A percentile compares a stretch with the other conserved stretches of the same genome.
These are phyloP conservation scores for Pyrrhoderma lamaoense DNA, from an alignment of 1,284 basidiomycete genomes.

Conservation along the genomic window DNA sequence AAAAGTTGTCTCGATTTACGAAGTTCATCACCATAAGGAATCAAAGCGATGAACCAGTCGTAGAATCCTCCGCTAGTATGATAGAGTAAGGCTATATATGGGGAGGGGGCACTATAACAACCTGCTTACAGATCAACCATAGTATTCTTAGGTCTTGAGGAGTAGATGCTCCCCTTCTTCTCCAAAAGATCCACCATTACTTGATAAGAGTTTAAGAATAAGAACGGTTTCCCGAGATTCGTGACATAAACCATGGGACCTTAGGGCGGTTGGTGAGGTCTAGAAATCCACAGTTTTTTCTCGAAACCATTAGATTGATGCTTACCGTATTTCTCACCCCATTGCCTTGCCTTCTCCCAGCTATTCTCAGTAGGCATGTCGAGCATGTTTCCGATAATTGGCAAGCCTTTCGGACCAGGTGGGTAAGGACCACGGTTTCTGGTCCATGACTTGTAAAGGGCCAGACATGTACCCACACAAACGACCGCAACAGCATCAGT, in stretches of 20 bases:
- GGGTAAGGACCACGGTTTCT: slow-evolving; percentile 6
- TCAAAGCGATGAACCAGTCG: slow-evolving; percentile 11
- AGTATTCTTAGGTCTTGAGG: slow-evolving; percentile 19
- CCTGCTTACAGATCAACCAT: slow-evolving; percentile 10
- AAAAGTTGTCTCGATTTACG: slow-evolving; percentile 22
- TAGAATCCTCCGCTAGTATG: slow-evolving; percentile 8
- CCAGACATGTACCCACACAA: background rate
- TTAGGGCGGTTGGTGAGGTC: too few species aligned
- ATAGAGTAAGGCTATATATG: too few species aligned
- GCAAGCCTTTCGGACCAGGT: slow-evolving; percentile 20
- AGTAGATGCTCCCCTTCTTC: slow-evolving; percentile 21
- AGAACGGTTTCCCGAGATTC: slow-evolving; percentile 19
- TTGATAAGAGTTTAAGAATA: slow-evolving; percentile 22
- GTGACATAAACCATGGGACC: slow-evolving; percentile 21
- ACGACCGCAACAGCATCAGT: background rate
- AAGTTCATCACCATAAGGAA: slow-evolving; percentile 24
- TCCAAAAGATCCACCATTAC: slow-evolving; percentile 22
- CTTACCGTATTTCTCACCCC: slow-evolving; percentile 20
- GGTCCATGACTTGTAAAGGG: background rate
- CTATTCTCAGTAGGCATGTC: slow-evolving; percentile 18
- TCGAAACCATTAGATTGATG: too few species aligned
- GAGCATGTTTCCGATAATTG: slow-evolving; percentile 19
- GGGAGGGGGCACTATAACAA: background rate
- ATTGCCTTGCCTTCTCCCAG: slow-evolving; percentile 16
- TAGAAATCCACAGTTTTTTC: too few species aligned